phyloP scores from a whole-genome alignment of 495 filamentous ascomycete genomes.

The Podospora fimiseda region DNA sequence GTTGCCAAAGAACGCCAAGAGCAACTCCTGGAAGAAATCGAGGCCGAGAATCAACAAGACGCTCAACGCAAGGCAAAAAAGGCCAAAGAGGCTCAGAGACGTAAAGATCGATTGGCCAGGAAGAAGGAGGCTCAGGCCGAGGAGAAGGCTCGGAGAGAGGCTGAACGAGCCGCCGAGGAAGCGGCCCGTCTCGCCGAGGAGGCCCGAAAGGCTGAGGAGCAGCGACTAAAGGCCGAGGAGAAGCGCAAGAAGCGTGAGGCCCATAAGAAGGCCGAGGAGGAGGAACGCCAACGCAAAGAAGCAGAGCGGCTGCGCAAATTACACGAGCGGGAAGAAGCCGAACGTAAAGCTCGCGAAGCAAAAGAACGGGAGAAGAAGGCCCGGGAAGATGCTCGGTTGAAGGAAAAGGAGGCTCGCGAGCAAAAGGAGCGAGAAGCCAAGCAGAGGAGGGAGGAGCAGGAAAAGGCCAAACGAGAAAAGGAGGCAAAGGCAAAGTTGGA shows the following conservation, averaged over 20 bases:
- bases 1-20: slow-evolving; percentile 86
- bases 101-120: slow-evolving; percentile 79
- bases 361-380: slow-evolving; percentile 86
- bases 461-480: slow-evolving; percentile 54
- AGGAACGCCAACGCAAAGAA: slow-evolving; percentile 68
- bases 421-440: slow-evolving; percentile 60
- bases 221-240: slow-evolving; percentile 73
- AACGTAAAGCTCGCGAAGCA: slow-evolving; percentile 68
- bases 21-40: slow-evolving; percentile 84
- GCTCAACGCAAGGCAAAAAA: slow-evolving; percentile 84
- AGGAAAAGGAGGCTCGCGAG: slow-evolving; percentile 65
- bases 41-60: slow-evolving; percentile 70
- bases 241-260: slow-evolving; percentile 86
- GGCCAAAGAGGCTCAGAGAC: slow-evolving; percentile 84
- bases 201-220: slow-evolving; percentile 73
- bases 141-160: slow-evolving; percentile 78
- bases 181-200: slow-evolving; percentile 68
- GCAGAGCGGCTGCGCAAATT: slow-evolving; percentile 55
- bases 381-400: slow-evolving; percentile 52
- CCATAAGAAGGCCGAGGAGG: slow-evolving; percentile 84
- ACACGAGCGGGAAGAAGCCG: slow-evolving; percentile 79
- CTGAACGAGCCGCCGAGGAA: slow-evolving; percentile 88
- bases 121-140: slow-evolving; percentile 85
- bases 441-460: slow-evolving; percentile 58
- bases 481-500: slow-evolving; percentile 31